Evolutionary conservation across 2,329 filamentous ascomycete genomes (phyloP).

Genomic region (Ophiocordyceps camponoti-floridani): DNA sequence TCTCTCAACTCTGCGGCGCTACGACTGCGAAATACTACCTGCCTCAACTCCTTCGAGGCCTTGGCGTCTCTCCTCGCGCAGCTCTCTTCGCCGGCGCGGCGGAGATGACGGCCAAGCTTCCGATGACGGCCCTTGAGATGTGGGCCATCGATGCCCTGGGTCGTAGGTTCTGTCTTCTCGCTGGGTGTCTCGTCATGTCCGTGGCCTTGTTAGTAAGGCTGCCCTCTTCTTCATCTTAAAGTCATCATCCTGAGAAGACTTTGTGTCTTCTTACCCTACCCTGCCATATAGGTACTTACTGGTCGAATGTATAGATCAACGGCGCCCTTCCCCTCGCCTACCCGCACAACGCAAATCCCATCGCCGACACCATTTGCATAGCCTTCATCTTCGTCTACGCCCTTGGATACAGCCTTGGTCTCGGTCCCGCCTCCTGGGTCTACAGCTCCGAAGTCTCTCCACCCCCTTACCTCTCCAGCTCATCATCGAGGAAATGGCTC

Average conservation of each 20-base stretch:
- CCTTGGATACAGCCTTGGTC: constrained; percentile 37
- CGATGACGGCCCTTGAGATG: constrained; percentile 36
- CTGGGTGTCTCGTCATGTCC: constrained; percentile 33
- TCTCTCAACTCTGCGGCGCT: constrained; percentile 41
- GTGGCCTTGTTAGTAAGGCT: constrained; percentile 30
- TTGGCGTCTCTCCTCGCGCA: constrained; percentile 28
- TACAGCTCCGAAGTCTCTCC: constrained; percentile 31
- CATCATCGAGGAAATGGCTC: background rate
- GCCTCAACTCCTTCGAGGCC: constrained; percentile 29
- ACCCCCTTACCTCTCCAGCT: background rate
- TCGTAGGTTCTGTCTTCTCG: constrained; percentile 26
- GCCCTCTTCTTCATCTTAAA: background rate
- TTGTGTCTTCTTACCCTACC: background rate
- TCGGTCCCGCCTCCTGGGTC: constrained; percentile 39
- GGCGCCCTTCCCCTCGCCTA: constrained; percentile 31
- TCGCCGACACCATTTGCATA: constrained; percentile 31
- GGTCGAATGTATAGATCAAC: constrained; percentile 24
- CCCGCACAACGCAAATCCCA: constrained; percentile 26
- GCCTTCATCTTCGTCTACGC: constrained; percentile 40
- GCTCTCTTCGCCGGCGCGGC: constrained; percentile 35
- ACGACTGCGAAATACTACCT: constrained; percentile 44
- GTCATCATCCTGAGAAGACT: no score
- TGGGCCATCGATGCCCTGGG: constrained; percentile 35
- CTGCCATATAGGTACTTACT: background rate
- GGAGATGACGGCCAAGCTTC: constrained; percentile 39